Conservation (phyloP, 1,284 basidiomycete species). For the Ceratobasidium theobromae region DNA sequence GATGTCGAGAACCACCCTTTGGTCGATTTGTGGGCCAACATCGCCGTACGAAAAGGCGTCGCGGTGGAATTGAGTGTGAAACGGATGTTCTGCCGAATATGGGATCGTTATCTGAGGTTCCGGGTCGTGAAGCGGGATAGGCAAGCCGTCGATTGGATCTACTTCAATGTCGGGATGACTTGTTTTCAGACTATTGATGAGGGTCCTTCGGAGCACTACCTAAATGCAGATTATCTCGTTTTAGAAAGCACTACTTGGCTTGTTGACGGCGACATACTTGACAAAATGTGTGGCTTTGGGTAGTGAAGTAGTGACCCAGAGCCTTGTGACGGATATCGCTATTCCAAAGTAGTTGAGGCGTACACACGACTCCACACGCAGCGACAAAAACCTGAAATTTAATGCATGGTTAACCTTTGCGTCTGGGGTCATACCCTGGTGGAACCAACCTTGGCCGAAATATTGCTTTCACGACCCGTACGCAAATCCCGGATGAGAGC, state of each 20-base stretch:
- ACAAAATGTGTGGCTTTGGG: conserved; percentile 26
- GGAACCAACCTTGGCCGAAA: conserved; percentile 29
- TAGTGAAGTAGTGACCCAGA: conserved; percentile 11
- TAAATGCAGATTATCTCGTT: neutral
- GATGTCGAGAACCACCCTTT: conserved; percentile 40
- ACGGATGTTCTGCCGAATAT: conserved; percentile 39
- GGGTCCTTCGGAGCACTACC: conserved; percentile 5
- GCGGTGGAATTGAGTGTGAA: conserved; percentile 42
- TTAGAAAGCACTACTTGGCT: neutral
- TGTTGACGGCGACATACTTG: neutral
- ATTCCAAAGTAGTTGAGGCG: conserved; percentile 33
- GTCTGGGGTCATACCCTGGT: neutral
- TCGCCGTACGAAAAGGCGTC: conserved; percentile 43
- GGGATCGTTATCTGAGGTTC: conserved; percentile 45
- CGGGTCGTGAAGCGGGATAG: conserved; percentile 41
- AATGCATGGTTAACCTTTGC: neutral
- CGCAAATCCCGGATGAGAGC: conserved; percentile 9
- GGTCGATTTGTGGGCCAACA: conserved; percentile 38
- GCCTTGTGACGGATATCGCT: conserved; percentile 24
- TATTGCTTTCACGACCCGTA: neutral
- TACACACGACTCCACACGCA: conserved; percentile 17
- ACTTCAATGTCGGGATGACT: neutral
- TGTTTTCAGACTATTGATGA: neutral
- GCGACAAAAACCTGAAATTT: conserved; percentile 5
- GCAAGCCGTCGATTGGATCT: conserved; percentile 37